These are phyloP conservation scores for Malassezia sympodialis DNA, from an alignment of 1,284 basidiomycete species.

Conservation along the genomic window DNA sequence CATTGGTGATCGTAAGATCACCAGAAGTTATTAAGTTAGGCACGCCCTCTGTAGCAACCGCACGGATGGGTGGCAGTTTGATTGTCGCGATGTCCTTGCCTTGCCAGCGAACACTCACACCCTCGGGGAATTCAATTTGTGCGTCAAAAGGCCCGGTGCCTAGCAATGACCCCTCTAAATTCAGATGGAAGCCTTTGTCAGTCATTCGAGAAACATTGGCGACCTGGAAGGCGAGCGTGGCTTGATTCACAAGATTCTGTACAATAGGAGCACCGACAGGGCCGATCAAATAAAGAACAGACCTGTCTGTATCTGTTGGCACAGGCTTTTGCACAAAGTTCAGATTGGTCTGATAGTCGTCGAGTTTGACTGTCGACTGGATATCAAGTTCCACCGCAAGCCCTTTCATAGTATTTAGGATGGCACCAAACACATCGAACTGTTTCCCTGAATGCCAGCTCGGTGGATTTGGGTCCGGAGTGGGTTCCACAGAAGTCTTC, in stretches of 20 bases:
- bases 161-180: constrained; percentile 39
- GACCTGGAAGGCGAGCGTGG: constrained; percentile 55
- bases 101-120: constrained; percentile 58
- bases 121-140: constrained; percentile 49
- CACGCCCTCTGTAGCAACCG: constrained; percentile 60
- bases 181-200: constrained; percentile 46
- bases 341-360: constrained; percentile 54
- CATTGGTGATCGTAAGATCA: constrained; percentile 43
- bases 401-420: constrained; percentile 58
- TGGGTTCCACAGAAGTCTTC: constrained; percentile 55
- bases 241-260: constrained; percentile 59
- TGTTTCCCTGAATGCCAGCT: constrained; percentile 56
- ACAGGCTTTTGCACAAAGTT: constrained; percentile 60
- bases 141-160: constrained; percentile 51
- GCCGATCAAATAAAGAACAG: constrained; percentile 61
- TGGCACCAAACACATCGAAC: constrained; percentile 52
- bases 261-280: constrained; percentile 56
- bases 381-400: constrained; percentile 55
- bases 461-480: constrained; percentile 45
- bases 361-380: constrained; percentile 29
- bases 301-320: constrained; percentile 59
- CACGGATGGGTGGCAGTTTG: constrained; percentile 60
- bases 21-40: constrained; percentile 56
- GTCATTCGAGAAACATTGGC: constrained; percentile 58
- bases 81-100: constrained; percentile 62